These are phyloP conservation scores for Verticillium nonalfalfae DNA, from an alignment of 2,329 filamentous ascomycete genomes.

Conservation along the genomic window DNA sequence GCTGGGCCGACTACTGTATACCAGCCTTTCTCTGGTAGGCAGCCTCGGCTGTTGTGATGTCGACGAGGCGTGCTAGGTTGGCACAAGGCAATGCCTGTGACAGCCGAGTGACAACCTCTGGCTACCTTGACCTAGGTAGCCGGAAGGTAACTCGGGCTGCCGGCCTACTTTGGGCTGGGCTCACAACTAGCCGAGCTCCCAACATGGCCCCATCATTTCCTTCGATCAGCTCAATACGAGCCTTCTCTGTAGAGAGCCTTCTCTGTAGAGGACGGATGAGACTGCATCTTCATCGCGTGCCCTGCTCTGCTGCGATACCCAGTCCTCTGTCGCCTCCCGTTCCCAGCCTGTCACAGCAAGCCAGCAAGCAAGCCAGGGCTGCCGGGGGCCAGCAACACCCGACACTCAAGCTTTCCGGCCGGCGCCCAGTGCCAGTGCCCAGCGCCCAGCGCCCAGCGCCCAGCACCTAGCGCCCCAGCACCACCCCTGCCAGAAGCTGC, in stretches of 20 bases:
- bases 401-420: constrained; percentile 1
- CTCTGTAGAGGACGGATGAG: not conserved
- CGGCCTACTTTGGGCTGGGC: too few species aligned
- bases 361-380: not conserved
- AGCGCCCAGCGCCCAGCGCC: not conserved
- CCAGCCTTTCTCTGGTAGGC: not conserved
- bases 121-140: too few species aligned
- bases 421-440: not conserved
- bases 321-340: not conserved
- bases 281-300: not conserved
- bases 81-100: not conserved
- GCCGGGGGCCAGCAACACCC: not conserved
- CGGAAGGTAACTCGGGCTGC: too few species aligned
- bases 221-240: not conserved
- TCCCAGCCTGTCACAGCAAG: not conserved
- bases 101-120: too few species aligned
- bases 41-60: not conserved
- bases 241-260: not conserved
- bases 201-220: not conserved
- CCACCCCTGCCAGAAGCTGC: not conserved
- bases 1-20: not conserved
- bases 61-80: not conserved
- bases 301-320: not conserved
- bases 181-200: not conserved
- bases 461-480: not conserved